phyloP scores from a whole-genome alignment of 257 asterid species.

The Anisodus tanguticus region DNA sequence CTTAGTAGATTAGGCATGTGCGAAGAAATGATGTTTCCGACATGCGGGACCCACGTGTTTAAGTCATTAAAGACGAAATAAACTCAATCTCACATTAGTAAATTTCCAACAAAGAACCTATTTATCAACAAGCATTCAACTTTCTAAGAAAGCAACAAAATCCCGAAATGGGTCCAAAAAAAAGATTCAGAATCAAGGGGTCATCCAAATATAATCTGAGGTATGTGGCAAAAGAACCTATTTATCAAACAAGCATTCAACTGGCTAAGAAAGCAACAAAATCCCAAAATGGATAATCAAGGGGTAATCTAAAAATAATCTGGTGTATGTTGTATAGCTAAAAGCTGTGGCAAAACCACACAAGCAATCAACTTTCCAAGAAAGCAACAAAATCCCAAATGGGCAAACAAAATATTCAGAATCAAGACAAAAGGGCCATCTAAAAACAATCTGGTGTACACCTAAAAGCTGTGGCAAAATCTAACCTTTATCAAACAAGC shows the following conservation, averaged over 20 bases:
- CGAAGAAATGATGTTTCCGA: no score
- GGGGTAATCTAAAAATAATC: slow-evolving; percentile 47
- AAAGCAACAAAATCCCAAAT: not conserved
- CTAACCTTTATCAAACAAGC: not conserved
- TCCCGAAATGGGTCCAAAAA: not conserved
- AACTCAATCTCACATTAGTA: no score
- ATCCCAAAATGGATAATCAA: not conserved
- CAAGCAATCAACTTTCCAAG: slow-evolving; percentile 21
- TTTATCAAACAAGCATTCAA: not conserved
- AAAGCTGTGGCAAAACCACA: slow-evolving; percentile 22
- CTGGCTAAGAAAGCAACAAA: not conserved
- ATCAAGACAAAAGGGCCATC: not conserved
- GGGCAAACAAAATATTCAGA: not conserved
- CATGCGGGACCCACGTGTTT: no score
- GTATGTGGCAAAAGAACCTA: not conserved
- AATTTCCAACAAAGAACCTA: not conserved
- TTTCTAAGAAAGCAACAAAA: slow-evolving; percentile 10
- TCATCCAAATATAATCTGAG: slow-evolving; percentile 7
- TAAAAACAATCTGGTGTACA: slow-evolving; percentile 47
- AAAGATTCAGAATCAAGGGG: not conserved
- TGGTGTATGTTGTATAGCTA: slow-evolving; percentile 1
- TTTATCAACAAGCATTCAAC: not conserved
- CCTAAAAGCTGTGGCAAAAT: slow-evolving; percentile 11
- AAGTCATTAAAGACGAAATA: no score
- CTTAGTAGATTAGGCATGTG: no score